These are phyloP conservation scores for Flaveria robusta DNA, from an alignment of 129 eudicot genomes.

Conservation along the genomic window DNA sequence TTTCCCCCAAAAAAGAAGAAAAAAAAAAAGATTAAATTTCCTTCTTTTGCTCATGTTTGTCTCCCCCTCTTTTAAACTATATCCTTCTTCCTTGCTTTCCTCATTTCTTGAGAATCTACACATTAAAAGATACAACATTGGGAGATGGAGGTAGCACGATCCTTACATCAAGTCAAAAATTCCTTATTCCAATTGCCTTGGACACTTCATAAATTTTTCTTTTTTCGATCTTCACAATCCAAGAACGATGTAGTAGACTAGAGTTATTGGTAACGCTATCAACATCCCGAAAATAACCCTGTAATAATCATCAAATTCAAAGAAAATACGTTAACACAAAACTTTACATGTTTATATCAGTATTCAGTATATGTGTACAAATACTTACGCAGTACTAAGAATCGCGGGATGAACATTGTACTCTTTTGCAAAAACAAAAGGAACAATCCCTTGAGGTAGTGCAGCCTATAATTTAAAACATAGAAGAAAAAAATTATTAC, in stretches of 20 bases:
- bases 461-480: constrained; percentile 63
- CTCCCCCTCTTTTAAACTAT: constrained; percentile 18
- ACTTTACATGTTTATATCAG: neutral
- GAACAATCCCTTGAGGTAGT: constrained; percentile 97
- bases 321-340: neutral
- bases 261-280: constrained; percentile 89
- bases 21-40: neutral
- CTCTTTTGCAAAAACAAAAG: constrained; percentile 94
- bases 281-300: constrained; percentile 98
- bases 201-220: constrained; percentile 15
- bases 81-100: constrained; percentile 23
- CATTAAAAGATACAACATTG: constrained; percentile 36
- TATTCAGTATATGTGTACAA: neutral
- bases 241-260: constrained; percentile 83
- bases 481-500: neutral
- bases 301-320: constrained; percentile 5
- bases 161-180: constrained; percentile 41
- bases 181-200: constrained; percentile 40
- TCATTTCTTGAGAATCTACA: constrained; percentile 30
- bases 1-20: neutral
- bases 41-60: constrained; percentile 31
- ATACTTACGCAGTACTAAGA: constrained; percentile 89
- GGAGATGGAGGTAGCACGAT: constrained; percentile 40
- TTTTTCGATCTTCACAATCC: constrained; percentile 48
- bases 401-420: constrained; percentile 93